These are phyloP conservation scores for Myxozyma vanderwaltii DNA, from an alignment of 805 yeast genomes.

Conservation along the genomic window DNA sequence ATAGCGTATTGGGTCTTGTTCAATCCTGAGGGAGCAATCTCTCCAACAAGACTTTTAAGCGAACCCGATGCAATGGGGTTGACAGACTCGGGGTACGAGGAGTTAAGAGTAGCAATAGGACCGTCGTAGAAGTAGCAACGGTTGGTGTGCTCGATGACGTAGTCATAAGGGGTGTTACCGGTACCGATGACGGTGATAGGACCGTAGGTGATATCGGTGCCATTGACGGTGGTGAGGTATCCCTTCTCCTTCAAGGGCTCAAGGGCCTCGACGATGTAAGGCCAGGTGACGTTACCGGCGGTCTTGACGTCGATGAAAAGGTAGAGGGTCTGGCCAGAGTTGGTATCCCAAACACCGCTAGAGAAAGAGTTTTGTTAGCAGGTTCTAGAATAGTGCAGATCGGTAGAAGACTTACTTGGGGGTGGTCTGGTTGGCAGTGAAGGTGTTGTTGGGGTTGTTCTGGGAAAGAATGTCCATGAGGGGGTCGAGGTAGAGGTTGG, in stretches of 20 bases:
- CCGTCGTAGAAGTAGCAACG: conserved; percentile 57
- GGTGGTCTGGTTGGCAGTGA: conserved; percentile 27
- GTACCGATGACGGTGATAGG: conserved; percentile 67
- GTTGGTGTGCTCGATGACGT: conserved; percentile 37
- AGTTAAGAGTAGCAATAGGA: conserved; percentile 44
- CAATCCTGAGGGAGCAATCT: conserved; percentile 42
- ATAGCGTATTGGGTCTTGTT: conserved; percentile 41
- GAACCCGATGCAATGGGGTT: conserved; percentile 46
- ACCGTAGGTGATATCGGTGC: conserved; percentile 47
- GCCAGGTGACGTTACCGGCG: conserved; percentile 50
- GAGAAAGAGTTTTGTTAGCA: neutral
- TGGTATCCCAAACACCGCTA: conserved; percentile 49
- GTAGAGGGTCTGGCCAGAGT: conserved; percentile 55
- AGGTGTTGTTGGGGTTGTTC: conserved; percentile 46
- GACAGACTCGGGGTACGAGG: conserved; percentile 36
- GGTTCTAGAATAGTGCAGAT: neutral
- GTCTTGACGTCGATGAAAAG: conserved; percentile 66
- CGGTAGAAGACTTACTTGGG: conserved; percentile 17
- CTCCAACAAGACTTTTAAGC: conserved; percentile 36
- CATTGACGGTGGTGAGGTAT: conserved; percentile 55
- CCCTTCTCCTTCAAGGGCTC: conserved; percentile 51
- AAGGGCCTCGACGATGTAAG: conserved; percentile 50
- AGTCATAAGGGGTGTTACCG: conserved; percentile 60
- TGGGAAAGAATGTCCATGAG: conserved; percentile 51
- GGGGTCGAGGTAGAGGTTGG: conserved; percentile 56